A percentile compares a stretch with the other conserved stretches of the same genome.
Evolutionary conservation across 2,329 filamentous ascomycete genomes (phyloP).

Genomic region (Fusarium sororula): DNA sequence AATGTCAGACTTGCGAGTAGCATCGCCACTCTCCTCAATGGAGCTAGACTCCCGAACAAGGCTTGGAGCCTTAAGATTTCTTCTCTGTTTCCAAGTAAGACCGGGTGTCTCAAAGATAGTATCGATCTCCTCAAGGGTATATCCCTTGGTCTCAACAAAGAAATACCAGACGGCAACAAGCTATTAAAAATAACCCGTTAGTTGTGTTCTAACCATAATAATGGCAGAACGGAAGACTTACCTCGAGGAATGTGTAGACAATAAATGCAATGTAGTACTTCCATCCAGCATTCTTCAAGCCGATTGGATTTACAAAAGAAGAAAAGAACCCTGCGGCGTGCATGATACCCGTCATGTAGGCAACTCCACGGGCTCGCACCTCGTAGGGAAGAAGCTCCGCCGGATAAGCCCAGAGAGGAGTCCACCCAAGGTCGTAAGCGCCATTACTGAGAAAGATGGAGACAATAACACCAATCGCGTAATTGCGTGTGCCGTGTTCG

Average conservation of each 20-base stretch:
- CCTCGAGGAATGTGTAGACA: not conserved
- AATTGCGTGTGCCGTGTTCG: not conserved
- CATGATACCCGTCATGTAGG: not conserved
- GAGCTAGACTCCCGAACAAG: not conserved
- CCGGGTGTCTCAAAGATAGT: not conserved
- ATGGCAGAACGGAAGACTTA: accelerated
- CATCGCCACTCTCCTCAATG: not conserved
- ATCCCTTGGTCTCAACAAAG: not conserved
- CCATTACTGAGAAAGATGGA: not conserved
- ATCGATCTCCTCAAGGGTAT: not conserved
- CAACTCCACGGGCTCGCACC: slow-evolving; percentile 20
- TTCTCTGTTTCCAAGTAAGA: not conserved
- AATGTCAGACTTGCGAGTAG: not conserved
- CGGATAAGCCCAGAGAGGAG: slow-evolving; percentile 22
- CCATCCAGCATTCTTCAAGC: not conserved
- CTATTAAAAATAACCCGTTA: not conserved
- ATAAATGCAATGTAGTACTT: not conserved
- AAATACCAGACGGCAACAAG: not conserved
- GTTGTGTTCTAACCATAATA: accelerated
- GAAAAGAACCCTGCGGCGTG: not conserved
- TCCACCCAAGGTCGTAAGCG: not conserved
- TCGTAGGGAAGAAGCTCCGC: slow-evolving; percentile 40
- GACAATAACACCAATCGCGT: not conserved
- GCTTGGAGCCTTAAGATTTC: not conserved
- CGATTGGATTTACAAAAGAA: not conserved